These are phyloP conservation scores for Metarhizium humberi DNA, from an alignment of 2,329 filamentous ascomycete species.

Conservation along the genomic window DNA sequence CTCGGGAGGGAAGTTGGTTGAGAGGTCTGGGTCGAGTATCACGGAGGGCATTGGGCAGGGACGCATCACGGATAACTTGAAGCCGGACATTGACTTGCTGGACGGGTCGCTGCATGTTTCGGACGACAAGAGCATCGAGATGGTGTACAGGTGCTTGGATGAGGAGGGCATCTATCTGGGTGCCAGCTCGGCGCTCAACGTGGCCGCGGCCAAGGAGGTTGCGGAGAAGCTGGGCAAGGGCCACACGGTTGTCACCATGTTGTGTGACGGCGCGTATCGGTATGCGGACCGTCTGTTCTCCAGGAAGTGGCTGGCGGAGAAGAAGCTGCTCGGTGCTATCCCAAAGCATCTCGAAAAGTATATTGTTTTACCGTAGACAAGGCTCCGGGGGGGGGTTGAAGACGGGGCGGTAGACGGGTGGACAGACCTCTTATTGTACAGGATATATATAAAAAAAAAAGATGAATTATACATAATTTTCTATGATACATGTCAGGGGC, in stretches of 20 bases:
- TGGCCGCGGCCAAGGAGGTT: conserved; percentile 89
- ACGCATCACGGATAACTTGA: conserved; percentile 88
- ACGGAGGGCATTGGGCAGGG: conserved; percentile 98
- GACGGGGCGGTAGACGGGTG: not conserved
- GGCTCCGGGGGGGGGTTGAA: not conserved
- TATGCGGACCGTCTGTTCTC: conserved; percentile 94
- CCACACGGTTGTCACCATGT: conserved; percentile 83
- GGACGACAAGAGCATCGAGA: conserved; percentile 92
- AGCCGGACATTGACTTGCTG: conserved; percentile 72
- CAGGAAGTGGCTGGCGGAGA: conserved; percentile 78
- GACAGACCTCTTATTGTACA: conserved; percentile 14
- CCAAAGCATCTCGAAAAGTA: conserved; percentile 85
- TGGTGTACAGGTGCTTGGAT: conserved; percentile 94
- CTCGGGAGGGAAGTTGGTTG: conserved; percentile 73
- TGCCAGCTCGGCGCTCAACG: conserved; percentile 87
- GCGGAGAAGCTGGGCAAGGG: conserved; percentile 83
- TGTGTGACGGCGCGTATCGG: conserved; percentile 94
- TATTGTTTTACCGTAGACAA: conserved; percentile 69
- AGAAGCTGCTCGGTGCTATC: conserved; percentile 72
- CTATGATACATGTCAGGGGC: not conserved
- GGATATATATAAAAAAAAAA: not conserved
- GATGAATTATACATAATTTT: conserved; percentile 13
- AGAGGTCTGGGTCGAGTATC: conserved; percentile 77
- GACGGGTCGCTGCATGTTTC: conserved; percentile 78
- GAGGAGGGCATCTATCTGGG: conserved; percentile 94